Evolutionary conservation across 2,329 filamentous ascomycete species (phyloP).

Genomic region (Fusarium sp.): DNA sequence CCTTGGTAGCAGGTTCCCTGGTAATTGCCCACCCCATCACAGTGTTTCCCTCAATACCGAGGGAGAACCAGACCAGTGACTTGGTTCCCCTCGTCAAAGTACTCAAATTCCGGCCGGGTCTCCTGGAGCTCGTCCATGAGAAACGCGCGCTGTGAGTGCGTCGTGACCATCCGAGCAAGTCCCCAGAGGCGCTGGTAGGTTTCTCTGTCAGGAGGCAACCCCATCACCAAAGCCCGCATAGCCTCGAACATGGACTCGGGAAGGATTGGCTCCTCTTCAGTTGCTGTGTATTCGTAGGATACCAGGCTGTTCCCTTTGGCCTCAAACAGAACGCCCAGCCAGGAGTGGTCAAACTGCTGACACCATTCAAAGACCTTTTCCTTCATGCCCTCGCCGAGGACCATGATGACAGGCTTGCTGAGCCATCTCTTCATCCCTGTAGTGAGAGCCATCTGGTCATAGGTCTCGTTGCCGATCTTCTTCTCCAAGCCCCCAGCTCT

Average conservation of each 20-base stretch:
- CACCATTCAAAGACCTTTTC: neutral
- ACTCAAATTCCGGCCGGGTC: neutral
- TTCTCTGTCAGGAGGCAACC: neutral
- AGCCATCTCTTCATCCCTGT: neutral
- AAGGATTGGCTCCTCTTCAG: neutral
- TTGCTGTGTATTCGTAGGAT: neutral
- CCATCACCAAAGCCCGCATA: neutral
- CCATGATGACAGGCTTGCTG: neutral
- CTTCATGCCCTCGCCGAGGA: neutral
- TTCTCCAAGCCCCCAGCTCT: neutral
- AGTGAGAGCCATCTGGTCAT: neutral
- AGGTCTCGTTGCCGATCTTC: neutral
- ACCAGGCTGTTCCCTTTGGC: neutral
- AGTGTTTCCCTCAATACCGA: no score
- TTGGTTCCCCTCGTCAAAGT: neutral
- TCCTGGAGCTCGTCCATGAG: neutral
- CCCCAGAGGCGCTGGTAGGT: neutral
- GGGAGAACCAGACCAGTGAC: no score
- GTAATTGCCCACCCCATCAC: no score
- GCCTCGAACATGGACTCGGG: neutral
- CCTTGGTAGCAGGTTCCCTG: no score
- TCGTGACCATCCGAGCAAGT: neutral
- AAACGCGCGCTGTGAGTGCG: neutral
- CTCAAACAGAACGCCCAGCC: neutral
- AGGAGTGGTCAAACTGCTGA: neutral